These are phyloP conservation scores for Aspergillus carlsbadensis DNA, from an alignment of 495 filamentous ascomycete genomes.

Conservation along the genomic window DNA sequence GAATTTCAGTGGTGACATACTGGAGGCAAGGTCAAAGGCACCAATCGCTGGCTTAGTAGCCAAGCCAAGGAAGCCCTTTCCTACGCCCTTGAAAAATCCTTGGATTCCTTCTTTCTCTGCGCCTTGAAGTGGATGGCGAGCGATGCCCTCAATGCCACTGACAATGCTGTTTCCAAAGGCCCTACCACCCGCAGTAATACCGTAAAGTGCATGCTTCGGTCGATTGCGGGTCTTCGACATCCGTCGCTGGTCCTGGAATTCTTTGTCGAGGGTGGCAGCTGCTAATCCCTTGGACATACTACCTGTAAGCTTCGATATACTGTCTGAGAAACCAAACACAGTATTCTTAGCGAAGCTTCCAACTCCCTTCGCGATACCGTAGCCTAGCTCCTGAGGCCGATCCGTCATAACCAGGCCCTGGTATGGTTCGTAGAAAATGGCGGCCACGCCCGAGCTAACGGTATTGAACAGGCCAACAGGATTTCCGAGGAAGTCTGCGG, in stretches of 20 bases:
- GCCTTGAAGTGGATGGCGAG: constrained; percentile 88
- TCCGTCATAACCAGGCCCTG: constrained; percentile 97
- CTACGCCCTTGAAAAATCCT: constrained; percentile 96
- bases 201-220: constrained; percentile 94
- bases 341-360: constrained; percentile 98
- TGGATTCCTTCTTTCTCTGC: constrained; percentile 92
- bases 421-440: constrained; percentile 99
- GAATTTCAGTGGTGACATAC: constrained; percentile 27
- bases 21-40: constrained; percentile 93
- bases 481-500: constrained; percentile 97
- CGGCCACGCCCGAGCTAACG: constrained; percentile 91
- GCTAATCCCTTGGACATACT: constrained; percentile 95
- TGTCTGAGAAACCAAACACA: constrained; percentile 93
- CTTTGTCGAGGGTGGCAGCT: constrained; percentile 94
- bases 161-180: constrained; percentile 91
- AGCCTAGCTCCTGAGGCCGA: constrained; percentile 85
- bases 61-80: constrained; percentile 88
- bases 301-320: constrained; percentile 93
- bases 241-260: constrained; percentile 93
- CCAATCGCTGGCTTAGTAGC: constrained; percentile 97
- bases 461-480: constrained; percentile 98
- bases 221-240: constrained; percentile 92
- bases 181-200: constrained; percentile 92
- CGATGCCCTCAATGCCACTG: constrained; percentile 88
- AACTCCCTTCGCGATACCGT: constrained; percentile 94